phyloP scores from a whole-genome alignment of 176 grass and related monocot species.

The Zea luxurians region DNA sequence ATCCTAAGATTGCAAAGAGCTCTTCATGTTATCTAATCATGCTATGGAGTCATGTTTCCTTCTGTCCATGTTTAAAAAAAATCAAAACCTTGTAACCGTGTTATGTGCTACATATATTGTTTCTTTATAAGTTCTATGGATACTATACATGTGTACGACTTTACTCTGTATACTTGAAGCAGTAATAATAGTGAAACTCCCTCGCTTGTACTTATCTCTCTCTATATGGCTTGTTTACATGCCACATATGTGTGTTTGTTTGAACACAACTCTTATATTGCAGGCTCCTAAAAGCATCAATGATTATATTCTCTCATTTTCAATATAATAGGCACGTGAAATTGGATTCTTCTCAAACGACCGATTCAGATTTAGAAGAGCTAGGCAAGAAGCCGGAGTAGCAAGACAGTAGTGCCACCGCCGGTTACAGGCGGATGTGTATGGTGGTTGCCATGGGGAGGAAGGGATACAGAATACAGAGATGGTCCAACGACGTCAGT shows the following conservation, averaged over 20 bases:
- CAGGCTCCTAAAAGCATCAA: background rate
- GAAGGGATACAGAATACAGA: background rate
- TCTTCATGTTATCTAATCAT: background rate
- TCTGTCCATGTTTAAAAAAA: background rate
- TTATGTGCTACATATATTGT: background rate
- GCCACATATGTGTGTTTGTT: background rate
- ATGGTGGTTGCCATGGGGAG: background rate
- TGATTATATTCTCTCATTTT: background rate
- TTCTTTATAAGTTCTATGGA: background rate
- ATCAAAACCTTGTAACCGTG: background rate
- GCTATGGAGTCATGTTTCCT: background rate
- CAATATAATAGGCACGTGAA: background rate
- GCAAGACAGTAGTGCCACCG: fast-evolving
- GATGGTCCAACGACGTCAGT: fast-evolving
- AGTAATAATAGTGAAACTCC: background rate
- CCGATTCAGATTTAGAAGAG: background rate
- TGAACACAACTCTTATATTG: background rate
- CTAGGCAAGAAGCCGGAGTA: background rate
- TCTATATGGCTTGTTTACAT: background rate
- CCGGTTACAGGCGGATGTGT: fast-evolving
- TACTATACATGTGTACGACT: background rate
- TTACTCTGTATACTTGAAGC: background rate
- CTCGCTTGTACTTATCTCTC: background rate
- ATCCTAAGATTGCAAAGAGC: background rate
- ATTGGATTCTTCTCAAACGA: background rate